These are phyloP conservation scores for Arachis hypogaea DNA, from an alignment of 306 rosid species.

Conservation along the genomic window DNA sequence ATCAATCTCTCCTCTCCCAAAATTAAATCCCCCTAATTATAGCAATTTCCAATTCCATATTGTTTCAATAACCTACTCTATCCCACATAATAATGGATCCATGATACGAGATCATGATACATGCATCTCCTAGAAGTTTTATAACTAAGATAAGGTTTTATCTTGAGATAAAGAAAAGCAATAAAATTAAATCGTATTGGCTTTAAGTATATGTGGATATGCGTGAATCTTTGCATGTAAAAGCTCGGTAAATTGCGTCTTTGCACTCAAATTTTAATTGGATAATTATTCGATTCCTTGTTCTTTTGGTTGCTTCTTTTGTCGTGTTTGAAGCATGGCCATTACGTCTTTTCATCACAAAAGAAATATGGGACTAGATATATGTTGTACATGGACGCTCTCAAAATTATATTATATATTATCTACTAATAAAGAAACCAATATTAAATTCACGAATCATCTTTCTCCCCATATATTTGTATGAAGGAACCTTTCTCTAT, in stretches of 20 bases:
- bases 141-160: no score
- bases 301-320: constrained; percentile 9
- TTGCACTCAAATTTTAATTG: neutral
- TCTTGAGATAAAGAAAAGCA: neutral
- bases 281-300: neutral
- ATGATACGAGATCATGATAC: no score
- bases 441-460: neutral
- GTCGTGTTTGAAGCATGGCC: constrained; percentile 4
- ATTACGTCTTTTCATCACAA: constrained; percentile 35
- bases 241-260: neutral
- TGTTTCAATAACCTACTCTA: no score
- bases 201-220: constrained; percentile 10
- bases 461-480: neutral
- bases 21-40: no score
- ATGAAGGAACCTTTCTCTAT: constrained; percentile 22
- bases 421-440: neutral
- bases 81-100: no score
- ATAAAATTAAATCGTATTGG: neutral
- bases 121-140: no score
- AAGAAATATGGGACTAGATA: constrained; percentile 1
- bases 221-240: constrained; percentile 21
- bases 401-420: neutral
- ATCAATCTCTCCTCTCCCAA: no score
- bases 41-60: no score
- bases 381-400: neutral